A percentile compares a stretch with the other conserved stretches of the same genome.
Evolutionary conservation across 306 rosid genomes (phyloP).

Genomic region (Cucumis cinereus): DNA sequence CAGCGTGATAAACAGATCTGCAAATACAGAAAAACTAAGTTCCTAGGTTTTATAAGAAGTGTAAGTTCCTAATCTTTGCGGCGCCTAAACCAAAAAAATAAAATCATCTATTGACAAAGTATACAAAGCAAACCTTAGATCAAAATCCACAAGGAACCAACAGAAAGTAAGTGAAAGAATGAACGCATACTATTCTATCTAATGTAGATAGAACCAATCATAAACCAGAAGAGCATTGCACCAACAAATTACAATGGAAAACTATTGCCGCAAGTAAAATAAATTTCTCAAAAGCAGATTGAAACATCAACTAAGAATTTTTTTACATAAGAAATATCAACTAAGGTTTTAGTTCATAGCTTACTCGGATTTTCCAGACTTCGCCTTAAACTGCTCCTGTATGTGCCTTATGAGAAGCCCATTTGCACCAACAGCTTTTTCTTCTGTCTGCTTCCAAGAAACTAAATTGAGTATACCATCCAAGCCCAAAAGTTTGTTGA

Average conservation of each 20-base stretch:
- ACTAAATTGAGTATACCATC: conserved; percentile 96
- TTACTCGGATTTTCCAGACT: conserved; percentile 96
- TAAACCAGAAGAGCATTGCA: background rate
- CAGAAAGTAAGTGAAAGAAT: background rate
- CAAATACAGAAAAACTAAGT: conserved; percentile 21
- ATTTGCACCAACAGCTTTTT: conserved; percentile 90
- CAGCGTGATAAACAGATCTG: conserved; percentile 87
- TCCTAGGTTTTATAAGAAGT: background rate
- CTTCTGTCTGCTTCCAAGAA: conserved; percentile 91
- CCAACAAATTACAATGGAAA: background rate
- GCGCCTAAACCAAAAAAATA: background rate
- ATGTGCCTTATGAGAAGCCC: conserved; percentile 88
- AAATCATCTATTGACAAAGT: background rate
- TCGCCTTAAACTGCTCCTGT: conserved; percentile 91
- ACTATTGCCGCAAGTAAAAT: background rate
- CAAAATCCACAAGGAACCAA: background rate
- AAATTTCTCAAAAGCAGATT: background rate
- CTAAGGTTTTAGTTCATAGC: conserved; percentile 20
- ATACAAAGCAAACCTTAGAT: background rate
- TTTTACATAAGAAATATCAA: background rate
- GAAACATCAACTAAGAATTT: background rate
- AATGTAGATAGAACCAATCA: background rate
- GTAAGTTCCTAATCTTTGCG: conserved; percentile 6
- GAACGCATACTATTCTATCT: background rate
- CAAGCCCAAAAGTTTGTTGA: conserved; percentile 79